A percentile compares a stretch with the other conserved stretches of the same genome.
Conservation (phyloP, 2,329 filamentous ascomycete genomes). For the Talaromyces verruculosus region DNA sequence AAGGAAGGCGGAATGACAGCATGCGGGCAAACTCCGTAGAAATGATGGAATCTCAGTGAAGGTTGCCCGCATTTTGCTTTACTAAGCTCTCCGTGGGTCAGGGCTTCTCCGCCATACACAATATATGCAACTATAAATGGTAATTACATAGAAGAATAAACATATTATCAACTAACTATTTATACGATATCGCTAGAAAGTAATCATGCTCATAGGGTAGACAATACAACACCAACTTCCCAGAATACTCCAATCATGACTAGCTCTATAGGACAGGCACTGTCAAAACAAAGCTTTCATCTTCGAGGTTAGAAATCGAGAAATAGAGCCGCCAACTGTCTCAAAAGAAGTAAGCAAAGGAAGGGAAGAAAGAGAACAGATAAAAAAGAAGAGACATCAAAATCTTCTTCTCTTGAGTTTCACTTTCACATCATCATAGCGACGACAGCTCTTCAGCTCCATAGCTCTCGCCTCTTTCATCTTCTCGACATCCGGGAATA, state of each 20-base stretch:
- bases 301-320: background rate
- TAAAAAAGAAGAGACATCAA: conserved; percentile 8
- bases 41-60: conserved; percentile 11
- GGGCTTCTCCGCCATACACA: conserved; percentile 3
- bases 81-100: conserved; percentile 13
- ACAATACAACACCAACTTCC: conserved; percentile 9
- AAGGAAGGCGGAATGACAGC: conserved; percentile 12
- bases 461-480: conserved; percentile 68
- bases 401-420: conserved; percentile 32
- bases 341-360: conserved; percentile 14
- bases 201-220: background rate
- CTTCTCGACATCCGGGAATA: conserved; percentile 76
- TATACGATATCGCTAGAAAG: background rate
- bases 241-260: conserved; percentile 18
- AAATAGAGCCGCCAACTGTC: background rate
- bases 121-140: too few species aligned
- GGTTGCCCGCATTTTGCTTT: conserved; percentile 6
- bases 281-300: background rate
- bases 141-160: background rate
- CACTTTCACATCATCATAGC: conserved; percentile 55
- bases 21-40: conserved; percentile 16
- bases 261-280: conserved; percentile 5
- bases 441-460: conserved; percentile 60
- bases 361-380: conserved; percentile 14
- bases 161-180: conserved; percentile 5